A percentile compares a stretch with the other conserved stretches of the same genome.
These are phyloP conservation scores for Clonostachys chloroleuca DNA, from an alignment of 2,329 filamentous ascomycete species.

Conservation along the genomic window DNA sequence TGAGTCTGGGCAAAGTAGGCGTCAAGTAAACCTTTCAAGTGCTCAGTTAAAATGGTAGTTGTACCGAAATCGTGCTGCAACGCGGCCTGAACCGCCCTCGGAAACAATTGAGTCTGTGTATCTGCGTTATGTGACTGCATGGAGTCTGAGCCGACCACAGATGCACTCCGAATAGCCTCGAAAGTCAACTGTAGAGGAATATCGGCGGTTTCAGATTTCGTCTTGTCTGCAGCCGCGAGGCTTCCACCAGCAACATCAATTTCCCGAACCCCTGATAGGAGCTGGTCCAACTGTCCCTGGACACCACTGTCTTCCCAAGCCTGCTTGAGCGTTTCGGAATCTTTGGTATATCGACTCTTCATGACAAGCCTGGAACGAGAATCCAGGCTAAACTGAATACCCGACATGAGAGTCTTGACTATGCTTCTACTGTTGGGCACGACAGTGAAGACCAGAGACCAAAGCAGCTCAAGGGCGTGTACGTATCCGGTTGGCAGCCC, in stretches of 20 bases:
- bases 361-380: background rate
- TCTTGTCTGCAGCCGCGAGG: background rate
- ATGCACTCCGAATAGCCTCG: background rate
- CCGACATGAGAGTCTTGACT: background rate
- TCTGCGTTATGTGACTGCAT: background rate
- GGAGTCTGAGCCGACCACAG: background rate
- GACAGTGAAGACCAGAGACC: background rate
- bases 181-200: background rate
- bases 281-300: background rate
- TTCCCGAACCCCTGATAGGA: background rate
- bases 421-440: background rate
- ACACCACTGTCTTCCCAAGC: background rate
- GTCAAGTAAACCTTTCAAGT: background rate
- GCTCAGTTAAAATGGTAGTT: background rate
- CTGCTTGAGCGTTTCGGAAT: background rate
- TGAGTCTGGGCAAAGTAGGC: slow-evolving; percentile 1
- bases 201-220: background rate
- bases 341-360: background rate
- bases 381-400: background rate
- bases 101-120: background rate
- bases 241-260: too few relatives aligned
- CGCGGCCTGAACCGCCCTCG: too few relatives aligned
- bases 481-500: background rate
- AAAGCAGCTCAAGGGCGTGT: background rate
- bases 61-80: background rate